Base-by-base conservation (phyloP, 129 eudicot genomes). In the Centaurea solstitialis region DNA sequence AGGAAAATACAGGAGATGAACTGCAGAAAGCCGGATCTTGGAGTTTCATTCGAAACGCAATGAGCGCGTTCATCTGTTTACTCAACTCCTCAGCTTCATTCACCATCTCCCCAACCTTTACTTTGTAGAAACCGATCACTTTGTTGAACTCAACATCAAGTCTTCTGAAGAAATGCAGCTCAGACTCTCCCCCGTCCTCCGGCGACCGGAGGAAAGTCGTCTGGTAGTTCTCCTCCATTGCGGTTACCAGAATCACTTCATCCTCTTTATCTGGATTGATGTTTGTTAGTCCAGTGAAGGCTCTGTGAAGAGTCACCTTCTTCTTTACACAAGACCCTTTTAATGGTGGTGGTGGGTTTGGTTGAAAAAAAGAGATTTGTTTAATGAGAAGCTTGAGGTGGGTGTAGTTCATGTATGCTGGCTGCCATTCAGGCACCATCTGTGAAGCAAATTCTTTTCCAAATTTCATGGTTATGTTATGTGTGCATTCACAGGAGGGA, bases 371-470 rank as follows among this genome's bases (percentile, higher is more conserved):
- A 59, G 47, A 64, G 75, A 88, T 85, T 38, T 86, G 90, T 80
- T 88, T 86, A 3, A 91, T 38, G 23, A 84, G 73, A 8, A 61
- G 45, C 76, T 91, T 91, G 9, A 91, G 82, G 69, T 57, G 66
- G 4, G 68, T 47, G 70, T 91, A 91, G 70, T 88, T 85, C 88
- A 86, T 80, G 82, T 88, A 91, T 45, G 92, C 94, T 45, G 79
- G 81, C 4, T 85, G 81, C 95, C 95, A 91, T 85, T 91, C 95
- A 13, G 92, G 96, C 89, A 88, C 91, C 96, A 88, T 86, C 78
- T 91, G 92, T 30, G 92, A 85, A 50, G 73, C 62, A 12, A 88
- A 85, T 40, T 91, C 92, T 73, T 88, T 87, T 0, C 87, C 89
- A 23, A 91, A 91, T 75, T 87, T 91, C 96, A 91, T 90, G 3